Evolutionary conservation across 1,139 yeast genomes (phyloP), one percentile per base, ranked within the genome.

Genomic region (Magnusiomyces paraingens): DNA sequence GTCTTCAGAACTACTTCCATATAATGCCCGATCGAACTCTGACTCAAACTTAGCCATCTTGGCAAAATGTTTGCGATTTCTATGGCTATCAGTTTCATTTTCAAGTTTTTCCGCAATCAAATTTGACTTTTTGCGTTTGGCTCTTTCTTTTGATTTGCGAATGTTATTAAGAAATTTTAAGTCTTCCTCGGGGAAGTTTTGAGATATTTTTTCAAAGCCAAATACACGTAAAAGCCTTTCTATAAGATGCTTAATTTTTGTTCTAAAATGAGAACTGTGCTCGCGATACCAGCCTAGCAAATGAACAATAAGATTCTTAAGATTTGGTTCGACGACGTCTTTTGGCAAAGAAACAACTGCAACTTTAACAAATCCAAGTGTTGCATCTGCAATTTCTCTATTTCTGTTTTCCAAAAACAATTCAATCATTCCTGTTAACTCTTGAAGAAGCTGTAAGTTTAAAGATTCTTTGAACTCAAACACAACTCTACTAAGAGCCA

Each of bases 211-310:
- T 41, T 90, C 97, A 59, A 81, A 79, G 17, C 99, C 97, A 66
- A 88, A 90, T 65, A 90, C 84, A 69, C 99, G 82, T 54, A 93
- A 81, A 65, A 93, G 75, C 65, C 99, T 81, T 75, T 93, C 99
- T 59, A 93, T 76, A 58, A 93, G 86, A 66, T 93, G 97, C 73
- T 89, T 89, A 46, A 93, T 94, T 70, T 88, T 91, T 32, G 90
- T 80, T 68, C 88, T 89, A 78, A 94, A 91, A 66, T 90, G 96
- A 44, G 95, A 95, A 65, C 88, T 88, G 71, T 91, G 97, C 68
- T 90, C 98, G 68, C 89, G 95, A 45, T 96, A 88, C 95, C 98
- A 91, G 61, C 83, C 83, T 80, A 93, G 77, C 63, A 93, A 77
- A 63, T 87, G 84, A 42, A 79, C 75, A 55, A 93, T 75, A 54